Evolutionary conservation across 2,329 filamentous ascomycete species (phyloP), one percentile per base, ranked within the genome.

Genomic region (Alternaria hordeiaustralica): DNA sequence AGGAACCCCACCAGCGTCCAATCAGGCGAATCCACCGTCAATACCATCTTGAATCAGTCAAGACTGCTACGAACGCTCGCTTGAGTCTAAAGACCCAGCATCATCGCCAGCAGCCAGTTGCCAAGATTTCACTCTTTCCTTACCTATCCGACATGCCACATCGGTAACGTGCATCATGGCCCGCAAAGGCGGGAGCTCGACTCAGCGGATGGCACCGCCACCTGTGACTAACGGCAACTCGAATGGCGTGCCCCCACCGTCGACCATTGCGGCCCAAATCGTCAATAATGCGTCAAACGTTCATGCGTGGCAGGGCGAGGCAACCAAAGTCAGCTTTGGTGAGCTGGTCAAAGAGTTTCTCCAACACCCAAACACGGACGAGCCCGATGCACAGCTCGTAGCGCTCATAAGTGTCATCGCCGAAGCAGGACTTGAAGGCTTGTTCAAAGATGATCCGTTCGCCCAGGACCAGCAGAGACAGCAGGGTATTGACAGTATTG

Each of bases 221-320:
- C 61, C 65, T 36, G 51, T 56, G 41, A 58, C 63, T 36, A 76
- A 73, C 63, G 75, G 69, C 45, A 47, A 64, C 47, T 20, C 60
- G 2, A 73, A 71, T 33, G 68, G 64, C 26, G 58, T 66, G 43
- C 75, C 75, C 26, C 83, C 83, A 43, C 91, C 93, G 12, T 97
- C 94, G 15, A 96, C 94, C 10, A 86, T 97, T 73, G 93, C 94
- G 56, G 93, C 93, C 12, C 92, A 96, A 79, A 89, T 97, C 61
- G 93, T 96, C 67, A 90, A 92, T 76, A 93, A 92, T 77, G 89
- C 94, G 66, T 88, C 91, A 46, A 87, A 90, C 21, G 87, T 87
- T 54, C 85, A 87, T 55, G 86, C 85, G 65, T 88, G 87, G 47
- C 86, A 87, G 57, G 86, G 87, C 72, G 87, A 87, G 56, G 87